Evolutionary conservation across 305 asterid species (phyloP), one percentile per base, ranked within the genome.

Genomic region (Fraxinus albicans): DNA sequence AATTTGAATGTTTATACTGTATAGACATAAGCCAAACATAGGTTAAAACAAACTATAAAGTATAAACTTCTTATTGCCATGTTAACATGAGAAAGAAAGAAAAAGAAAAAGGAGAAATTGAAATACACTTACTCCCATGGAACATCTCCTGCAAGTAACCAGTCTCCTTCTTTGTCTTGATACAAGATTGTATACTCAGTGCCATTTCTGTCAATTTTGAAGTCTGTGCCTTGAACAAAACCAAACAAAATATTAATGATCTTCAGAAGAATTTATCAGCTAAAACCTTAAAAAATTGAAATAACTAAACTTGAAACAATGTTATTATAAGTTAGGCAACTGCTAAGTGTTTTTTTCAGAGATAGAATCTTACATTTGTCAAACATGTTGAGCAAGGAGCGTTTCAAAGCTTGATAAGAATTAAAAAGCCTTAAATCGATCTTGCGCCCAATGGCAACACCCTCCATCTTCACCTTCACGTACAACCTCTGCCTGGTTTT

Each of bases 381-480:
- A 84, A 92, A 92, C 95, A 92, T 91, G 83, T 86, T 76, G 89
- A 89, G 80, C 88, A 92, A 86, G 76, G 89, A 21, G 73, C 50
- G 27, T 4, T 69, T 76, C 72, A 92, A 88, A 77, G 85, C 65
- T 75, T 83, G 90, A 50, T 90, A 89, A 33, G 97, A 91, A 84
- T 85, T 27, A 73, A 81, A 89, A 33, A 86, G 92, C 70, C 79
- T 83, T n/a, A 92, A 79, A 78, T 92, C 92, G 40, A 92, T 86
- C 79, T 92, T 91, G 83, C 97, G 89, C 58, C 93, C 97, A 34
- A 91, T 91, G 79, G 88, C 83, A 70, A 92, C 90, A 1, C 95
- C 97, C 58, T 88, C 94, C 97, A 92, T 92, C 90, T 88, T 92
- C 85, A 92, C 97, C 91, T 91, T 92, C 82, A 92, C 94, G 77